Evolutionary conservation across 169 alveolate genomes (phyloP).

Genomic region (Cryptosporidium meleagridis): DNA sequence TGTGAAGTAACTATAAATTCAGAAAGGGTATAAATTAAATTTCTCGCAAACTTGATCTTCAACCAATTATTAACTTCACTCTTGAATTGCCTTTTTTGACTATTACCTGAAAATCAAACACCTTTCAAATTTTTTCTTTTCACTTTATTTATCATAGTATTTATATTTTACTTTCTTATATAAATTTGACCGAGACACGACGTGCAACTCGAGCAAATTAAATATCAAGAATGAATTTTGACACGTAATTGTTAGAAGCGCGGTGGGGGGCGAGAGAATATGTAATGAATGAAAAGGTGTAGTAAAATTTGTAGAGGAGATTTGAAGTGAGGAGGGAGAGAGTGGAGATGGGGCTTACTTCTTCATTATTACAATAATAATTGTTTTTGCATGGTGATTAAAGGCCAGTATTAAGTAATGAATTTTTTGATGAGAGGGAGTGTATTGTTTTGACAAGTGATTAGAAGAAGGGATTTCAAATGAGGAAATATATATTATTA

Average conservation of each 20-base stretch:
- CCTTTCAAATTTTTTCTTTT: neutral
- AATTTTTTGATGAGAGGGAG: too few species aligned
- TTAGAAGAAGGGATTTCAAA: too few species aligned
- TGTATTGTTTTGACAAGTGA: too few species aligned
- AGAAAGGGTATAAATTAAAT: too few species aligned
- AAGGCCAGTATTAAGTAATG: too few species aligned
- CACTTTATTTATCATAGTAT: neutral
- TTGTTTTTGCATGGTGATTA: too few species aligned
- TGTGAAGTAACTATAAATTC: too few species aligned
- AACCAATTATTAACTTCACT: neutral
- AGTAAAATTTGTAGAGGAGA: neutral
- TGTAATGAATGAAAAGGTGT: neutral
- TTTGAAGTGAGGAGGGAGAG: too few species aligned
- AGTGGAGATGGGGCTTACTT: too few species aligned
- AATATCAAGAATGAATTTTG: neutral
- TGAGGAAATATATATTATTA: too few species aligned
- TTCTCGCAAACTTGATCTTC: too few species aligned
- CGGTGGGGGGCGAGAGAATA: neutral
- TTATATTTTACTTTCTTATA: conserved; percentile 1
- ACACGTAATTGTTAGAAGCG: neutral
- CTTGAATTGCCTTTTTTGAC: conserved; percentile 15
- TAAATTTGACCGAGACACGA: conserved; percentile 29
- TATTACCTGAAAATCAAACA: conserved; percentile 29
- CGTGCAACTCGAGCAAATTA: conserved; percentile 22
- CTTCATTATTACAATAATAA: too few species aligned